Evolutionary conservation across 2,329 filamentous ascomycete genomes (phyloP).

Genomic region (Chaetomiaceae sp.): DNA sequence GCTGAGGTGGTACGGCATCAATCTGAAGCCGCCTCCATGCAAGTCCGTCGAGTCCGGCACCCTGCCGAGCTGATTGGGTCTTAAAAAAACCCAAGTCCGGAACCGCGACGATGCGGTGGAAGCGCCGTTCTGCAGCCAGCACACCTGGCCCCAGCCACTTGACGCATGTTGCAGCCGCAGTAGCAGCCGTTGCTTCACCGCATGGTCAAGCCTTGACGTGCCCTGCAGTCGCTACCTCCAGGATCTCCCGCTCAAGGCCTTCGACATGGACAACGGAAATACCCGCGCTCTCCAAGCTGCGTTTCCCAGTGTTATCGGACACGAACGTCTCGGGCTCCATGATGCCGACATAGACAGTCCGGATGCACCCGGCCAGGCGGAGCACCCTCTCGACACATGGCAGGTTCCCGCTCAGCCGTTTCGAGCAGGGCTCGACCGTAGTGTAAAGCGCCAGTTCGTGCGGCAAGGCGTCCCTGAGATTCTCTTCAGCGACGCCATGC

Average conservation of each 20-base stretch:
- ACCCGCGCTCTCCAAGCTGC: conserved; percentile 63
- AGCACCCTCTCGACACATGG: conserved; percentile 78
- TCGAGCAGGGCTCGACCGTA: conserved; percentile 81
- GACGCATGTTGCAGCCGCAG: too few relatives aligned
- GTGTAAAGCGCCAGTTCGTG: conserved; percentile 68
- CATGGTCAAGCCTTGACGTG: conserved; percentile 40
- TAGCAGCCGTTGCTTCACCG: too few relatives aligned
- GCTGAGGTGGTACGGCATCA: too few relatives aligned
- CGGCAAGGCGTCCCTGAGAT: conserved; percentile 46
- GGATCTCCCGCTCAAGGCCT: conserved; percentile 74
- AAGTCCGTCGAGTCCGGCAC: neutral
- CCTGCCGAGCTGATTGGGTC: neutral
- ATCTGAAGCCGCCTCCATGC: neutral
- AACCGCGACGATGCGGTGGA: too few relatives aligned
- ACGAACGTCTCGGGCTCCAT: conserved; percentile 89
- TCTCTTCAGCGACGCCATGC: conserved; percentile 46
- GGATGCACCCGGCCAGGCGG: conserved; percentile 54
- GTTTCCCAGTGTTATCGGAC: conserved; percentile 67
- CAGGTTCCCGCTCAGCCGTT: conserved; percentile 66
- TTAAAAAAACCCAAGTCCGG: neutral
- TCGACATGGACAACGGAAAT: conserved; percentile 66
- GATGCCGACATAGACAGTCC: conserved; percentile 79
- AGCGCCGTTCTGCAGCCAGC: too few relatives aligned
- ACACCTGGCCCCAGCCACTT: too few relatives aligned
- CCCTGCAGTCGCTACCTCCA: conserved; percentile 76